These are phyloP conservation scores for Blepharisma japonicum DNA, from an alignment of 73 alveolate genomes.

Conservation along the genomic window DNA sequence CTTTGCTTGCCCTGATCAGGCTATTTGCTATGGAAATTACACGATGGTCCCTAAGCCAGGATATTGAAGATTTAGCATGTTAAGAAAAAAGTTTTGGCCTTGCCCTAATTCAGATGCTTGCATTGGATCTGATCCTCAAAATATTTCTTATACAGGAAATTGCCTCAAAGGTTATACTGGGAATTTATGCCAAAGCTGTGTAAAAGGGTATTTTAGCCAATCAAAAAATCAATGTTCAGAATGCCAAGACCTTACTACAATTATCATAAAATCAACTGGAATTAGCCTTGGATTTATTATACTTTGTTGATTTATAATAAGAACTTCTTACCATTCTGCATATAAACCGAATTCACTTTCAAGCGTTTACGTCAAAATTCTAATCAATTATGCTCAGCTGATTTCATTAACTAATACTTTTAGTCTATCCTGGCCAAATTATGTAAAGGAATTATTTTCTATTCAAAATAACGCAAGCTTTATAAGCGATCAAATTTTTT, in stretches of 20 bases:
- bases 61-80: neutral
- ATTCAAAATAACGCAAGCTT: neutral
- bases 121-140: neutral
- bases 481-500: neutral
- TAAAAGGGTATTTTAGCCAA: neutral
- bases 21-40: neutral
- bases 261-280: neutral
- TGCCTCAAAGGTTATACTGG: slow-evolving; percentile 11
- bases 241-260: neutral
- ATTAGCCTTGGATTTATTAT: neutral
- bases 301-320: neutral
- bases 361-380: neutral
- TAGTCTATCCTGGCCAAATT: neutral
- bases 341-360: neutral
- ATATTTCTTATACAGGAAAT: neutral
- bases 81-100: neutral
- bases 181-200: slow-evolving; percentile 18
- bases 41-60: slow-evolving; percentile 2
- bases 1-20: neutral
- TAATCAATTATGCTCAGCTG: slow-evolving; percentile 8
- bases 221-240: neutral
- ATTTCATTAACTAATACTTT: neutral
- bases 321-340: neutral
- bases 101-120: slow-evolving; percentile 3
- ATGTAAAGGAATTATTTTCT: neutral